phyloP scores from a whole-genome alignment of 1,284 basidiomycete genomes.

The Clitocybe nebularis region DNA sequence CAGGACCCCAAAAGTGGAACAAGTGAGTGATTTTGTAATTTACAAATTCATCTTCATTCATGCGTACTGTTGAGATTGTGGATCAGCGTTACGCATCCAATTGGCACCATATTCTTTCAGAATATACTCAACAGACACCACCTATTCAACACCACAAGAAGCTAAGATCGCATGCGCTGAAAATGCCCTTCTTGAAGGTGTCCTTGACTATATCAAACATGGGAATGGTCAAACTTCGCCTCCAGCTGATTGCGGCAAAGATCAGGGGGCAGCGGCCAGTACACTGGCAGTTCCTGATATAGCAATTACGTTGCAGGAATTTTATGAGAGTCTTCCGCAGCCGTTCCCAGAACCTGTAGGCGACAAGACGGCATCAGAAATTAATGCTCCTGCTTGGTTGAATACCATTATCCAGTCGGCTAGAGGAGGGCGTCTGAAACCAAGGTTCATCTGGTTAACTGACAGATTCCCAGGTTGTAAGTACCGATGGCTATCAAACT shows the following conservation, averaged over 20 bases:
- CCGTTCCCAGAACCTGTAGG: slow-evolving; percentile 52
- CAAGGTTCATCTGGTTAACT: slow-evolving; percentile 43
- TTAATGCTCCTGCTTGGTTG: slow-evolving; percentile 52
- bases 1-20: slow-evolving; percentile 37
- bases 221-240: slow-evolving; percentile 41
- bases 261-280: slow-evolving; percentile 13
- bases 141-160: slow-evolving; percentile 32
- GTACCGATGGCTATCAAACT: no score
- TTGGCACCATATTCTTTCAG: slow-evolving; percentile 43
- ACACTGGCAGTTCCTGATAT: background rate
- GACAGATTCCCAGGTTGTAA: slow-evolving; percentile 36
- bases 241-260: slow-evolving; percentile 18
- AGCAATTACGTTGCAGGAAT: slow-evolving; percentile 42
- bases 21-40: slow-evolving; percentile 23
- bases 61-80: slow-evolving; percentile 35
- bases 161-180: slow-evolving; percentile 52
- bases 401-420: slow-evolving; percentile 49
- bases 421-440: slow-evolving; percentile 40
- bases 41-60: background rate
- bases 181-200: slow-evolving; percentile 44
- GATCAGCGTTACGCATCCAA: slow-evolving; percentile 51
- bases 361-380: slow-evolving; percentile 38
- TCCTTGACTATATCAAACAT: slow-evolving; percentile 51
- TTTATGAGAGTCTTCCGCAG: slow-evolving; percentile 54
- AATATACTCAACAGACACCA: slow-evolving; percentile 46